Evolutionary conservation across 305 asterid genomes (phyloP).

Genomic region (Fraxinus paxiana): DNA sequence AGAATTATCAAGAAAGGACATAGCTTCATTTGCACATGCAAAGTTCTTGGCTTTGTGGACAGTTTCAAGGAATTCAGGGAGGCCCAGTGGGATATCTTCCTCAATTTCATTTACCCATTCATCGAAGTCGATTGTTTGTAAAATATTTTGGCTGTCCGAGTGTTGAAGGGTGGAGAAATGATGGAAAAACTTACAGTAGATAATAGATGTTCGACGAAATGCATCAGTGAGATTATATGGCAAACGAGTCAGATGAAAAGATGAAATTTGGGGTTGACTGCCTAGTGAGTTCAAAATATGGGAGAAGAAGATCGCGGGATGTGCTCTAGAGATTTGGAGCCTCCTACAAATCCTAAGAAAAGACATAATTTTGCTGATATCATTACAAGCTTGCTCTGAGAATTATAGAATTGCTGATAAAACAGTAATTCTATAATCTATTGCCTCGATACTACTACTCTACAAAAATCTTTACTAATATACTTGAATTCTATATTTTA

Average conservation of each 20-base stretch:
- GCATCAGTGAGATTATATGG: slow-evolving; percentile 29
- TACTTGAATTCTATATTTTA: background rate
- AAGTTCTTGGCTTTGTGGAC: slow-evolving; percentile 47
- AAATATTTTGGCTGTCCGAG: slow-evolving; percentile 15
- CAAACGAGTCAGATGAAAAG: background rate
- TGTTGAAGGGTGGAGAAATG: slow-evolving; percentile 19
- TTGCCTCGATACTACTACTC: background rate
- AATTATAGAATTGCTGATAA: background rate
- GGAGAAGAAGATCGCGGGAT: slow-evolving; percentile 23
- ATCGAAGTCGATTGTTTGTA: slow-evolving; percentile 35
- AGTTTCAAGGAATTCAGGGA: slow-evolving; percentile 40
- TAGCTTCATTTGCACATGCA: slow-evolving; percentile 69
- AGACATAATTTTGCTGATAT: slow-evolving; percentile 34
- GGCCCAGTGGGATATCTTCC: slow-evolving; percentile 26
- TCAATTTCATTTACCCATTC: slow-evolving; percentile 15
- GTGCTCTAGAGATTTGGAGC: slow-evolving; percentile 31
- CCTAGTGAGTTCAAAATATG: slow-evolving; percentile 19
- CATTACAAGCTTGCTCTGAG: background rate
- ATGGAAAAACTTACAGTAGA: slow-evolving; percentile 9
- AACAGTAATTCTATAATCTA: too few relatives aligned
- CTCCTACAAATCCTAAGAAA: slow-evolving; percentile 39
- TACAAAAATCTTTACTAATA: background rate
- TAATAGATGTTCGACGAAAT: slow-evolving; percentile 57
- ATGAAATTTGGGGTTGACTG: slow-evolving; percentile 16
- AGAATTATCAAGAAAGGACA: slow-evolving; percentile 57